Evolutionary conservation across 2,329 filamentous ascomycete species (phyloP), one percentile per base, ranked within the genome.

Genomic region (Cercospora canescens): DNA sequence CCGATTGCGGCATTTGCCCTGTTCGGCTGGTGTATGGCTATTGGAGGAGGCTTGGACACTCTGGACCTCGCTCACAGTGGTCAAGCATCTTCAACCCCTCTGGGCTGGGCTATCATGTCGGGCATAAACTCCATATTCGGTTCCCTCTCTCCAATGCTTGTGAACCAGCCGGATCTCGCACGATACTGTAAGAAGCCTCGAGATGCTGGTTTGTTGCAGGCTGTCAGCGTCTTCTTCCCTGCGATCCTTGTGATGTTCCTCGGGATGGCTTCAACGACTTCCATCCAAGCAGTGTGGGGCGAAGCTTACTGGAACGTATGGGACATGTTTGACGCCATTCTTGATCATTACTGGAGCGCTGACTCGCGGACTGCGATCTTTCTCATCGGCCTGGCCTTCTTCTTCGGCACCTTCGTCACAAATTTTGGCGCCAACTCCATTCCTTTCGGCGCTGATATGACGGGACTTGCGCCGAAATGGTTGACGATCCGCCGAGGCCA

Each of bases 391-490:
- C 61, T 79, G 1, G 74, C 75, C 3, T 76, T 76, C 62, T 73
- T 74, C n/a, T 76, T 81, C 6, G 79, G 78, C 21, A 79, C 78
- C 6, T 76, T 84, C 26, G 79, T 76, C 41, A 82, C 81, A 32
- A 83, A 83, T 63, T 76, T 81, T 9, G 76, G 75, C 3, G 75
- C 76, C 48, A 82, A 82, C 66, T 76, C 78, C 0, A 77, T 82
- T 55, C 79, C 80, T 0, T 77, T 80, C 54, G 80, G 79, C 12
- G 74, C 76, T 28, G 85, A 86, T 73, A 72, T 86, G 48, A 82
- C 80, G 1, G 80, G 81, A 1, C 73, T 86, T 32, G 82, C 82
- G 35, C 85, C 85, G 0, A 79, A 77, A 39, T 86, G 81, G 71
- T 76, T 87, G 72, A 84, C 86, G 69, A 71, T 74, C 62, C 62